Conservation (phyloP, 139 green algal species). For the Chlamydomonas applanata region DNA sequence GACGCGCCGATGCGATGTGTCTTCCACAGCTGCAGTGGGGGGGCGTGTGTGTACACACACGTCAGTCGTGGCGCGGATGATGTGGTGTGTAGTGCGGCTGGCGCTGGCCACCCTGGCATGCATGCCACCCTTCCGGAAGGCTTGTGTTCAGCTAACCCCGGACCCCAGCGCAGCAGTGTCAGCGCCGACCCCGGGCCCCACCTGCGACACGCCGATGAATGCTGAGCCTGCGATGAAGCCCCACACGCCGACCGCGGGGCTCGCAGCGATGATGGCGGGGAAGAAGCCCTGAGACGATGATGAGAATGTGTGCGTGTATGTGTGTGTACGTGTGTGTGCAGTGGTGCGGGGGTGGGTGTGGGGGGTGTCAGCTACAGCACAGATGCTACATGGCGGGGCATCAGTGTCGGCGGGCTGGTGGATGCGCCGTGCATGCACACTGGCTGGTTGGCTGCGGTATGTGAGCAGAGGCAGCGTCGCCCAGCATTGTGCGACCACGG, state of each 20-base stretch:
- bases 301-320: background rate
- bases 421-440: too few relatives aligned
- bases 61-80: background rate
- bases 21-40: constrained; percentile 25
- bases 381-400: background rate
- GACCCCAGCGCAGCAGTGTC: too few relatives aligned
- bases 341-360: background rate
- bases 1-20: constrained; percentile 33
- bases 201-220: constrained; percentile 29
- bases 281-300: constrained; percentile 30
- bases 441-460: too few relatives aligned
- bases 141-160: too few relatives aligned
- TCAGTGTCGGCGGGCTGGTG: too few relatives aligned
- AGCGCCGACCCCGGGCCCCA: background rate
- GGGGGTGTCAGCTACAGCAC: background rate
- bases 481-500: too few relatives aligned
- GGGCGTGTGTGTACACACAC: background rate
- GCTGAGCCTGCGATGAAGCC: constrained; percentile 33
- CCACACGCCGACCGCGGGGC: constrained; percentile 22
- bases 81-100: too few relatives aligned
- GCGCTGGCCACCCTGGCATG: too few relatives aligned
- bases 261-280: constrained; percentile 11
- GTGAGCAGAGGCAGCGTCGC: too few relatives aligned
- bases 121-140: too few relatives aligned
- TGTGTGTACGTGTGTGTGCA: background rate